phyloP scores from a whole-genome alignment of 345 rosid genomes.

The Populus deltoides region DNA sequence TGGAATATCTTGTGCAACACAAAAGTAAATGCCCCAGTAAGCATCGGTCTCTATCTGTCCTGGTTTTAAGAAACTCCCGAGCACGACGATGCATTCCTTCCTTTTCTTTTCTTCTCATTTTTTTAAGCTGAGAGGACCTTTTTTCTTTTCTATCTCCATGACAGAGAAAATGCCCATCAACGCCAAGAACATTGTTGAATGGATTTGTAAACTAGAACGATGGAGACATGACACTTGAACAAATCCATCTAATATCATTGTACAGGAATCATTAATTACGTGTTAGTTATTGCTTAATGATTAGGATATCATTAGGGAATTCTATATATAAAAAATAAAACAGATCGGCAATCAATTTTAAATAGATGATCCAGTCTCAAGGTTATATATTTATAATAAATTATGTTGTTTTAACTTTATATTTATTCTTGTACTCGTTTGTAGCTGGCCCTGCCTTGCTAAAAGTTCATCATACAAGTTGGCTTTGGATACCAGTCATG shows the following conservation, averaged over 20 bases:
- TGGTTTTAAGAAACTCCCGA: not conserved
- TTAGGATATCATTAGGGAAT: not conserved
- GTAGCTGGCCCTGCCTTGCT: not conserved
- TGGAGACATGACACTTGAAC: not conserved
- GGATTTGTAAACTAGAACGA: not conserved
- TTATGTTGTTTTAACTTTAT: too few relatives aligned
- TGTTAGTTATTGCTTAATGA: not conserved
- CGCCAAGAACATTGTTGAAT: not conserved
- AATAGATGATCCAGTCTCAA: not conserved
- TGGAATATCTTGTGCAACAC: not conserved
- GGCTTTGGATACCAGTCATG: not conserved
- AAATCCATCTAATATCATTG: not conserved
- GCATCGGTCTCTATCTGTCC: not conserved
- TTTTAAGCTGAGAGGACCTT: not conserved
- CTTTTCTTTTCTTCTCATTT: not conserved
- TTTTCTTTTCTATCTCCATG: not conserved
- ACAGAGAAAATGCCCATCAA: not conserved
- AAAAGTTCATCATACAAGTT: not conserved
- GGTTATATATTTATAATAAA: too few relatives aligned
- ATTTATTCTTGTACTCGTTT: too few relatives aligned
- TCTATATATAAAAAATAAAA: too few relatives aligned
- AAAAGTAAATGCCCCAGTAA: not conserved
- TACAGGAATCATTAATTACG: not conserved
- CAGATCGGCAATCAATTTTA: too few relatives aligned
- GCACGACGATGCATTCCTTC: not conserved